phyloP scores from a whole-genome alignment of 495 filamentous ascomycete species.

The Endocarpon pusillum region DNA sequence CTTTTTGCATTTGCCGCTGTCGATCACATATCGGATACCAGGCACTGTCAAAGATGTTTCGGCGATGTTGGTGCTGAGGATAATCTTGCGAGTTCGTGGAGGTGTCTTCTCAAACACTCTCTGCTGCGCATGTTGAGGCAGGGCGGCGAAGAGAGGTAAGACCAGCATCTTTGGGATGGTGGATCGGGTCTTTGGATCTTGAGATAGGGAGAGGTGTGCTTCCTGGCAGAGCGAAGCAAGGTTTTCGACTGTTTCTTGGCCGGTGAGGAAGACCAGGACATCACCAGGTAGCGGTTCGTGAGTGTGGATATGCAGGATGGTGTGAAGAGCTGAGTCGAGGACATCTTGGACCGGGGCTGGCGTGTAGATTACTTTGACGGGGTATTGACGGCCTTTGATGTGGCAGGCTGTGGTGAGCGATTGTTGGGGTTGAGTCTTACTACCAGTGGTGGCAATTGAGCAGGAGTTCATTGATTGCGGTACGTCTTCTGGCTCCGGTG shows the following conservation, averaged over 20 bases:
- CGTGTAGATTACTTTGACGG: slow-evolving; percentile 64
- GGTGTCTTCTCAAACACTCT: slow-evolving; percentile 66
- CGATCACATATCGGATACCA: slow-evolving; percentile 79
- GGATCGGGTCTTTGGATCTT: slow-evolving; percentile 42
- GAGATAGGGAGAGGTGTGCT: slow-evolving; percentile 46
- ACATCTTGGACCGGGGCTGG: slow-evolving; percentile 66
- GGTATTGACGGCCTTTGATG: slow-evolving; percentile 78
- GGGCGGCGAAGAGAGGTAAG: slow-evolving; percentile 56
- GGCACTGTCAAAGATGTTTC: slow-evolving; percentile 95
- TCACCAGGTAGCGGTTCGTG: slow-evolving; percentile 84
- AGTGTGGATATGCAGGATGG: slow-evolving; percentile 77
- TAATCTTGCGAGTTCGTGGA: slow-evolving; percentile 64
- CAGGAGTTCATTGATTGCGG: neutral
- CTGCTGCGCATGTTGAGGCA: slow-evolving; percentile 65
- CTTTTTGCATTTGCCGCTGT: slow-evolving; percentile 85
- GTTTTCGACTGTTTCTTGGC: slow-evolving; percentile 80
- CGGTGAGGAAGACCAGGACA: slow-evolving; percentile 83
- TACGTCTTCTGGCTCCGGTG: neutral
- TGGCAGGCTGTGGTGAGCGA: slow-evolving; percentile 35
- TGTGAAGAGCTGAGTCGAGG: slow-evolving; percentile 62
- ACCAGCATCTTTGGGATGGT: slow-evolving; percentile 57
- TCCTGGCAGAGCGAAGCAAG: slow-evolving; percentile 69
- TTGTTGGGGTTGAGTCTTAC: too few relatives aligned
- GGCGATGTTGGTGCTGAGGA: slow-evolving; percentile 91
- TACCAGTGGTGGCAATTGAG: neutral